These are phyloP conservation scores for Colletotrichum echinochloae DNA, from an alignment of 2,329 filamentous ascomycete genomes.

Conservation along the genomic window DNA sequence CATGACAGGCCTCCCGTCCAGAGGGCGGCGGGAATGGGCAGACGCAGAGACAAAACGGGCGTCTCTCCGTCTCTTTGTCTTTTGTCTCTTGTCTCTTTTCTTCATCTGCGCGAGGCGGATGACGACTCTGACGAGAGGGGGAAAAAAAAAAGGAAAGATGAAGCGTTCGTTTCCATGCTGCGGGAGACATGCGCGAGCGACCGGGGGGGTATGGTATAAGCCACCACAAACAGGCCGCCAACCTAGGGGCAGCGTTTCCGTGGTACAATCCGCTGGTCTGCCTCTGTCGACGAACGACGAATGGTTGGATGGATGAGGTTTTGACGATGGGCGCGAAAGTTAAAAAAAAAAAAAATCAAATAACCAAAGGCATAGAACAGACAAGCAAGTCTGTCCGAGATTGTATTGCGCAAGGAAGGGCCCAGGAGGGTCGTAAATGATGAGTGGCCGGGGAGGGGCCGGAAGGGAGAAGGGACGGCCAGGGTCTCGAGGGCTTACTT, in stretches of 20 bases:
- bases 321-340: neutral
- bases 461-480: neutral
- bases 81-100: neutral
- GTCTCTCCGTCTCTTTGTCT: neutral
- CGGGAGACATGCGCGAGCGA: neutral
- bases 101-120: neutral
- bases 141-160: neutral
- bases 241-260: no score
- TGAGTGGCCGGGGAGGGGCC: constrained; percentile 21
- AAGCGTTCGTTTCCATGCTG: neutral
- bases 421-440: constrained; percentile 34
- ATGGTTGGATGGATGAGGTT: neutral
- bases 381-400: constrained; percentile 33
- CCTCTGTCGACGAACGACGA: neutral
- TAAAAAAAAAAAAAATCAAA: neutral
- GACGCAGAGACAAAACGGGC: neutral
- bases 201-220: neutral
- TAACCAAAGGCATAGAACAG: constrained; percentile 8
- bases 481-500: constrained; percentile 13
- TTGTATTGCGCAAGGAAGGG: constrained; percentile 26
- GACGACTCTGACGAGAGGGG: neutral
- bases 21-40: neutral
- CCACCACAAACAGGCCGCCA: neutral
- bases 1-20: neutral
- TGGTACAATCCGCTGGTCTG: no score